Percentiles rank a stretch among this genome's conserved stretches.
phyloP scores from a whole-genome alignment of 2,329 filamentous ascomycete genomes.

The Davidsoniella neocaledoniae region DNA sequence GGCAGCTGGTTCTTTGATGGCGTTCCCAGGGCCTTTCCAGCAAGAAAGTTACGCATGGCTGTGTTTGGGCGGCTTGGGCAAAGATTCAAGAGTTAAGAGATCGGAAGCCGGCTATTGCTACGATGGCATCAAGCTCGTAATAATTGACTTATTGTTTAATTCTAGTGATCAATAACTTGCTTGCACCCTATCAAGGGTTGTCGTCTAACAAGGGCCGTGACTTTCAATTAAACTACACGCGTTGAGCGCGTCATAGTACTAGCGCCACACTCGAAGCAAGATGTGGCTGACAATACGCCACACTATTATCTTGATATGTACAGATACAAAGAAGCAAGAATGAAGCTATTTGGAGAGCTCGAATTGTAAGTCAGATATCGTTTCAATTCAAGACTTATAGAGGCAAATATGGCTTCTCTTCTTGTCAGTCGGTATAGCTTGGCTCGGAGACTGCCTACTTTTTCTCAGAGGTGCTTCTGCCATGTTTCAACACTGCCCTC shows the following conservation, averaged over 20 bases:
- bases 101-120: background rate
- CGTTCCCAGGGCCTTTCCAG: constrained; percentile 13
- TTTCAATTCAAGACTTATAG: background rate
- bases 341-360: background rate
- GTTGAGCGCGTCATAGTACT: constrained; percentile 1
- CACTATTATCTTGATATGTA: too few relatives aligned
- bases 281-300: background rate
- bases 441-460: background rate
- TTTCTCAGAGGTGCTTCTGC: too few relatives aligned
- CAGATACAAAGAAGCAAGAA: background rate
- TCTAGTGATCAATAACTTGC: background rate
- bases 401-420: background rate
- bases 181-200: background rate
- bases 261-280: background rate
- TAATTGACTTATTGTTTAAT: background rate
- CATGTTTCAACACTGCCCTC: constrained; percentile 26
- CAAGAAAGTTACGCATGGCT: constrained; percentile 13
- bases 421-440: background rate
- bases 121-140: background rate
- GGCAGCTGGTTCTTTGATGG: constrained; percentile 16
- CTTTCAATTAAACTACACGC: constrained; percentile 9
- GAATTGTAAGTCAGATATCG: too few relatives aligned
- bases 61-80: background rate
- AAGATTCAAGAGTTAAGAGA: background rate
- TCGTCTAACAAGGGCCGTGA: background rate